Evolutionary conservation across 78 protist species (phyloP).

Genomic region (Anaeramoeba flamelloides): DNA sequence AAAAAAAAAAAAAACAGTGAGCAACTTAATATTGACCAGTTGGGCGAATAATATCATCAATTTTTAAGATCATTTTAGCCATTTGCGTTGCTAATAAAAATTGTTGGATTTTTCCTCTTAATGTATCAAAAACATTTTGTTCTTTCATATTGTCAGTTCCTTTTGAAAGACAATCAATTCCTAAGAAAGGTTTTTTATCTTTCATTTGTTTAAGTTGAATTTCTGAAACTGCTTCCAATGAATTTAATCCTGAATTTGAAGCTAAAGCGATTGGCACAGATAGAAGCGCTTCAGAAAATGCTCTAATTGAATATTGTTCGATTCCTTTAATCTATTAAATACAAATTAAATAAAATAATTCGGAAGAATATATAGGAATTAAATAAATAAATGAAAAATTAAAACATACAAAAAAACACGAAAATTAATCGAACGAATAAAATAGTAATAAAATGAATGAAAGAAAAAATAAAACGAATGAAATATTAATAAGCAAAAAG

Average conservation of each 20-base stretch:
- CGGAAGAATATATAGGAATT: not conserved
- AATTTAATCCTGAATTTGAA: constrained; percentile 85
- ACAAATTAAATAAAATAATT: not conserved
- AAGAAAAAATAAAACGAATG: too few relatives aligned
- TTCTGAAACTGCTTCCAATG: constrained; percentile 67
- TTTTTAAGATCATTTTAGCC: constrained; percentile 93
- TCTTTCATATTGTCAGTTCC: constrained; percentile 58
- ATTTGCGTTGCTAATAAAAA: constrained; percentile 85
- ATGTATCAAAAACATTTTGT: constrained; percentile 85
- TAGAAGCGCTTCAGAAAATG: constrained; percentile 96
- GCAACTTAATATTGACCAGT: too few relatives aligned
- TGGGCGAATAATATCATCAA: constrained; percentile 83
- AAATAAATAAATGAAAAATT: too few relatives aligned
- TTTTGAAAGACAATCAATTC: constrained; percentile 74
- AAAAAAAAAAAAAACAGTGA: too few relatives aligned
- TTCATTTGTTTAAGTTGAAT: constrained; percentile 62
- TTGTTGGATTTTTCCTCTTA: constrained; percentile 90
- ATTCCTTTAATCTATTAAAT: constrained; percentile 28
- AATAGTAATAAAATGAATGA: too few relatives aligned
- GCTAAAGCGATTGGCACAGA: constrained; percentile 91
- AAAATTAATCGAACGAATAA: too few relatives aligned
- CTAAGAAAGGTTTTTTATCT: constrained; percentile 56
- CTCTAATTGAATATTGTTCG: constrained; percentile 91
- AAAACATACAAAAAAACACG: not conserved
- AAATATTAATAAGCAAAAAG: too few relatives aligned